A percentile compares a stretch with the other conserved stretches of the same genome.
Evolutionary conservation across 1,139 yeast genomes (phyloP).

Genomic region (Lodderomyces jiufengensis): DNA sequence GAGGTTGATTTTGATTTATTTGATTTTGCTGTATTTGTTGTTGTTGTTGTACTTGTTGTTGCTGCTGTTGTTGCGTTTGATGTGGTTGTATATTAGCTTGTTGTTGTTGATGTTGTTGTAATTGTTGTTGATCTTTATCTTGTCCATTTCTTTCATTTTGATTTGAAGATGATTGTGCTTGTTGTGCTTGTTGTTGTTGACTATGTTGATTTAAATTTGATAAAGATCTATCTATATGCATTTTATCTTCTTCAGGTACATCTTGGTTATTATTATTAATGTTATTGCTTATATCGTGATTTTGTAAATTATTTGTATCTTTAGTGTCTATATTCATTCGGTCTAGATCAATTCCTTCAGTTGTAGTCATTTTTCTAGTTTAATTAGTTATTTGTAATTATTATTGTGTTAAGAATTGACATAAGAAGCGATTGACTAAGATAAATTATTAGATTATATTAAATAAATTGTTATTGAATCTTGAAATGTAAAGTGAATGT

Average conservation of each 20-base stretch:
- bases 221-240: conserved; percentile 21
- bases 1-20: conserved; percentile 16
- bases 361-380: conserved; percentile 25
- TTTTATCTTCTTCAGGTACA: conserved; percentile 11
- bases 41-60: conserved; percentile 14
- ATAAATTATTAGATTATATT: too few relatives aligned
- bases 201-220: conserved; percentile 9
- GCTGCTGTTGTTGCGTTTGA: conserved; percentile 9
- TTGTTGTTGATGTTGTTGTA: conserved; percentile 7
- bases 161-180: conserved; percentile 14
- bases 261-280: conserved; percentile 20
- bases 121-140: conserved; percentile 6
- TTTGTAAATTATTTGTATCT: conserved; percentile 3
- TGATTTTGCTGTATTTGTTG: conserved; percentile 6
- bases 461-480: too few relatives aligned
- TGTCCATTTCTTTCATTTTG: neutral
- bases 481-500: too few relatives aligned
- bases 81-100: conserved; percentile 21
- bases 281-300: neutral
- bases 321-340: conserved; percentile 30
- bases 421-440: too few relatives aligned
- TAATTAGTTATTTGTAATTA: too few relatives aligned
- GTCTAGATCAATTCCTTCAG: conserved; percentile 40
- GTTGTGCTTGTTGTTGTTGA: conserved; percentile 11
- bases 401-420: too few relatives aligned